phyloP scores from a whole-genome alignment of 768 basidiomycete genomes.

The Tylopilus cervinicoccineus region DNA sequence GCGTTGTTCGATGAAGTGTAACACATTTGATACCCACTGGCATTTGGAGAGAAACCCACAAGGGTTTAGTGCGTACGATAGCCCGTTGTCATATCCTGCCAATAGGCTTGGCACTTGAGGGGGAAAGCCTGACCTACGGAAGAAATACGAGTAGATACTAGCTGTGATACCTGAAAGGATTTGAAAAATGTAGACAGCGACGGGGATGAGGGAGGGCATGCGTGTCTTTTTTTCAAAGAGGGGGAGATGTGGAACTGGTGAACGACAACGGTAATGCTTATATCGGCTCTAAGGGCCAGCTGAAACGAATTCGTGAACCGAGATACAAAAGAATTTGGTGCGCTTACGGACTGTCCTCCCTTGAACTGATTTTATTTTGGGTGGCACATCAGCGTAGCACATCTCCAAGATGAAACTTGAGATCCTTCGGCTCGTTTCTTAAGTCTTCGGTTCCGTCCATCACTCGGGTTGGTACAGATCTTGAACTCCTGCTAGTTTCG shows the following conservation, averaged over 20 bases:
- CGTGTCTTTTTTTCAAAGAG: neutral
- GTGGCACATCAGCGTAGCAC: too few relatives aligned
- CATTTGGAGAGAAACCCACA: constrained; percentile 11
- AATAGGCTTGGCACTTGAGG: constrained; percentile 8
- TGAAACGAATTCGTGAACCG: too few relatives aligned
- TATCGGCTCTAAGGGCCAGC: too few relatives aligned
- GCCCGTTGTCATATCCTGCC: constrained; percentile 9
- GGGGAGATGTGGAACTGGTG: neutral
- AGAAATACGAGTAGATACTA: neutral
- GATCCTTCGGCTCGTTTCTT: too few relatives aligned
- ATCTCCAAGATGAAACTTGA: too few relatives aligned
- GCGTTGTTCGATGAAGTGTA: neutral
- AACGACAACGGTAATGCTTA: too few relatives aligned
- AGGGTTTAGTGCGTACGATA: constrained; percentile 11
- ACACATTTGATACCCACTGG: constrained; percentile 9
- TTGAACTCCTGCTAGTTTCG: too few relatives aligned
- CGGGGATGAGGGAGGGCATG: neutral
- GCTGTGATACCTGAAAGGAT: neutral
- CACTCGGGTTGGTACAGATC: too few relatives aligned
- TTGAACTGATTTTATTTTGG: too few relatives aligned
- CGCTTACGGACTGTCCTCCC: too few relatives aligned
- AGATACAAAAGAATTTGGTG: too few relatives aligned
- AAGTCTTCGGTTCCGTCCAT: too few relatives aligned
- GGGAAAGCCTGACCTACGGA: neutral
- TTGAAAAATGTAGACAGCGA: neutral